Evolutionary conservation across 2,329 filamentous ascomycete genomes (phyloP).

Genomic region (Aureobasidium sp.): DNA sequence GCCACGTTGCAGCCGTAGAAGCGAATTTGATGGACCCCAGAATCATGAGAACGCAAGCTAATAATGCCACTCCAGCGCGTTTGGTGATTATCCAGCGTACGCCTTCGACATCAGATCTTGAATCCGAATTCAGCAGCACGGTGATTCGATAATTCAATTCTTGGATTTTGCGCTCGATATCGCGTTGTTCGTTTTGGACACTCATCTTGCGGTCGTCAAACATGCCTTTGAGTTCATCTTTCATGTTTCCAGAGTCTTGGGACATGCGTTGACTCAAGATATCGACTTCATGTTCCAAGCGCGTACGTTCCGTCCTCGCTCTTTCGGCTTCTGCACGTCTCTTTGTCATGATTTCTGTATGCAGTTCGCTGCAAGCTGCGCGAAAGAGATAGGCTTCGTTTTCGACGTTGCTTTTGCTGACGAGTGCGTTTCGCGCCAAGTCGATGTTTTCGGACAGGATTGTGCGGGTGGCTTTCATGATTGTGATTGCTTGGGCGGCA

Average conservation of each 20-base stretch:
- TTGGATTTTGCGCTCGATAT: conserved; percentile 81
- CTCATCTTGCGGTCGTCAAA: conserved; percentile 95
- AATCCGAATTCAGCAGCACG: conserved; percentile 79
- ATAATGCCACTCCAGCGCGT: conserved; percentile 55
- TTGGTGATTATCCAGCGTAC: conserved; percentile 76
- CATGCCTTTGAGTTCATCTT: conserved; percentile 88
- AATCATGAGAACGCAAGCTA: conserved; percentile 38
- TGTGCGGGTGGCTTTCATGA: conserved; percentile 86
- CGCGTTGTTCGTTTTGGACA: conserved; percentile 79
- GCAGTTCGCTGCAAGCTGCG: conserved; percentile 85
- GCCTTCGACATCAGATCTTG: conserved; percentile 84
- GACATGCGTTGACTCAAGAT: conserved; percentile 77
- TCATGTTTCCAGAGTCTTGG: conserved; percentile 73
- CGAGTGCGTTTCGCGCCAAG: conserved; percentile 68
- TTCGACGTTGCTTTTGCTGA: conserved; percentile 87
- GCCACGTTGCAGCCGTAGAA: conserved; percentile 33
- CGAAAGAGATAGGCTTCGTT: conserved; percentile 91
- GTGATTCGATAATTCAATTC: conserved; percentile 96
- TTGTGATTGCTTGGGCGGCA: conserved; percentile 65
- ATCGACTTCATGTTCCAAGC: conserved; percentile 91
- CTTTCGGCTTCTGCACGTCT: conserved; percentile 70
- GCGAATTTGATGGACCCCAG: conserved; percentile 35
- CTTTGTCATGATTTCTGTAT: conserved; percentile 75
- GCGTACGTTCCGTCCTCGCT: conserved; percentile 72
- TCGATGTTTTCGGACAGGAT: conserved; percentile 74